phyloP scores from a whole-genome alignment of 352 stramenopile genomes.

The Phytopythium cucurbitacearum region DNA sequence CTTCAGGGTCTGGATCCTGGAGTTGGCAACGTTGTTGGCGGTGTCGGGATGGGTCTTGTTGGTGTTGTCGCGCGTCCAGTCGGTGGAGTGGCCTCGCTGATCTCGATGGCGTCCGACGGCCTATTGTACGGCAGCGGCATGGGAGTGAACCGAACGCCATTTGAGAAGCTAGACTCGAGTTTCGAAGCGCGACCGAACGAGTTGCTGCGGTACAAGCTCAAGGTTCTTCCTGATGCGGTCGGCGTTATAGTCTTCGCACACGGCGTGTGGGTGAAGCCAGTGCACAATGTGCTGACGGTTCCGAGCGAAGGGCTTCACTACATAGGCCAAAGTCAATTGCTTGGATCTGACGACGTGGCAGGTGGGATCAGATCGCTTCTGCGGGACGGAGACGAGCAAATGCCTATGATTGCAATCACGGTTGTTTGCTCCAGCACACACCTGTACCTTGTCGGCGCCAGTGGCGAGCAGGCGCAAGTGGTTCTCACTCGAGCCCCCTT shows the following conservation, averaged over 20 bases:
- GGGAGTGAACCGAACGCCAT: constrained; percentile 24
- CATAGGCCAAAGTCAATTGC: constrained; percentile 17
- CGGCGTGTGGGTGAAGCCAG: constrained; percentile 51
- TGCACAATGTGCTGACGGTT: constrained; percentile 13
- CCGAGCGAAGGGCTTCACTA: constrained; percentile 19
- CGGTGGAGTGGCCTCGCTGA: constrained; percentile 68
- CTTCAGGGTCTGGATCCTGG: constrained; percentile 55
- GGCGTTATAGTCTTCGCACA: constrained; percentile 57
- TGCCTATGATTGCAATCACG: constrained; percentile 30
- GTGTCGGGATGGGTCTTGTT: constrained; percentile 74
- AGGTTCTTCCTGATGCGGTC: constrained; percentile 52
- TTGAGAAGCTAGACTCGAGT: constrained; percentile 20
- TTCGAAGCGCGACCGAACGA: constrained; percentile 65
- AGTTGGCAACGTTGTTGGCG: constrained; percentile 59
- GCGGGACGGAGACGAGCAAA: constrained; percentile 18
- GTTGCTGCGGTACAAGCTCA: constrained; percentile 72
- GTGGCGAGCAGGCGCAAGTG: constrained; percentile 26
- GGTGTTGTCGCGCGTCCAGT: constrained; percentile 76
- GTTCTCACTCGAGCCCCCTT: constrained; percentile 46
- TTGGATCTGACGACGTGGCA: constrained; percentile 15
- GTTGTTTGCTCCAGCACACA: constrained; percentile 41
- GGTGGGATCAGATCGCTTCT: constrained; percentile 24
- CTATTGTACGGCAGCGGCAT: constrained; percentile 60
- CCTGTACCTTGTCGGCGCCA: constrained; percentile 56
- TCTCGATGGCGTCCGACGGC: constrained; percentile 75